Evolutionary conservation across 108 stramenopile genomes (phyloP), one percentile per base, ranked within the genome.

Genomic region (Skeletonema marinoi): DNA sequence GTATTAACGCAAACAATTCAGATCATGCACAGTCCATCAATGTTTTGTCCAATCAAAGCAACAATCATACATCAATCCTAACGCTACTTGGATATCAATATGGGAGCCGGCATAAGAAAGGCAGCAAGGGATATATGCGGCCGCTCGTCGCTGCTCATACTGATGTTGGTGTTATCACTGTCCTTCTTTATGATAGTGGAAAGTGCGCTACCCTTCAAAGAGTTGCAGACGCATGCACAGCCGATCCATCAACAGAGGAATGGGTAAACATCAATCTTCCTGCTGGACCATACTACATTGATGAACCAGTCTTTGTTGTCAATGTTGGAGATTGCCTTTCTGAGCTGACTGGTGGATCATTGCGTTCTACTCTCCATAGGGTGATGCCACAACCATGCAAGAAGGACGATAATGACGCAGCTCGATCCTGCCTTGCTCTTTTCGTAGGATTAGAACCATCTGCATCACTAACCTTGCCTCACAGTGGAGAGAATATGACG

Each of bases 241-340:
- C 59, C 0, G 38, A 65, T 31, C n/a, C 17, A 14, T 64, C 60
- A 32, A 32, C 77, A 11, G 71, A 39, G 1, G 70, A 73, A 29
- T 92, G 89, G 88, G 60, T 86, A 1, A 80, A 93, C 62, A 86
- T 93, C 21, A 42, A 60, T 19, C 67, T 93, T 31, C 92, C 89
- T 0, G 36, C 36, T 17, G 30, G 30, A 1, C 42, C 85, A n/a
- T 73, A 70, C 7, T 12, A 5, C 33, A 32, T 51, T 12, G 59
- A 69, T 13, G 92, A 93, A 75, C 92, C 90, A 10, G 56, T 89
- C 56, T 90, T 90, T 73, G 92, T 93, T 7, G 77, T 93, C 17
- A 93, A 93, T 71, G 86, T 91, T 54, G 92, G 89, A 29, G 92
- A 93, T 71, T 93, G 92, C 65, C 73, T 93, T 17, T 88, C 90